phyloP scores from a whole-genome alignment of 768 basidiomycete species.

The Pleurotus tuoliensis region DNA sequence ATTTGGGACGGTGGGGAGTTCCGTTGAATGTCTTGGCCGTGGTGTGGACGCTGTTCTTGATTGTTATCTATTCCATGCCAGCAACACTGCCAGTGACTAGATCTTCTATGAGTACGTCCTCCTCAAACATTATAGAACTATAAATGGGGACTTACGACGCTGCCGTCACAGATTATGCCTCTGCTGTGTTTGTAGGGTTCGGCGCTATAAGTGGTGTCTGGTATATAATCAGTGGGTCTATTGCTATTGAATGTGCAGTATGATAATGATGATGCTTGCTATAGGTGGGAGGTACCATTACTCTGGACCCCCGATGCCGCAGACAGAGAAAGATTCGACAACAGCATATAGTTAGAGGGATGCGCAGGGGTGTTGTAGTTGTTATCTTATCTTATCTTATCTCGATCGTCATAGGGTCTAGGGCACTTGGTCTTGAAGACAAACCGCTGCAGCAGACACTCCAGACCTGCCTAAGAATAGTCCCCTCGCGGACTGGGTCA shows the following conservation, averaged over 20 bases:
- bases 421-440: too few relatives aligned
- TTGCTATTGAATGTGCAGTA: not conserved
- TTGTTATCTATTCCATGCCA: constrained; percentile 68
- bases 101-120: constrained; percentile 41
- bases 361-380: too few relatives aligned
- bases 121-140: not conserved
- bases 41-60: constrained; percentile 57
- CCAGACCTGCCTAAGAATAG: too few relatives aligned
- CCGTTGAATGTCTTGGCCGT: constrained; percentile 49
- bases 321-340: not conserved
- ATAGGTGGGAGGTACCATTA: constrained; percentile 3
- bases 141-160: not conserved
- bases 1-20: constrained; percentile 40
- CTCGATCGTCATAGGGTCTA: too few relatives aligned
- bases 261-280: not conserved
- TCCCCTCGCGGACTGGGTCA: too few relatives aligned
- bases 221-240: constrained; percentile 52
- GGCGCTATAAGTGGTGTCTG: constrained; percentile 52
- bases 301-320: constrained; percentile 1
- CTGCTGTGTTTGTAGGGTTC: constrained; percentile 65
- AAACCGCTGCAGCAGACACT: too few relatives aligned
- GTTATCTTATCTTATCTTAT: too few relatives aligned
- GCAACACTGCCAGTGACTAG: constrained; percentile 52
- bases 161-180: constrained; percentile 51
- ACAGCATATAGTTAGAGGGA: too few relatives aligned